Evolutionary conservation across 345 rosid genomes (phyloP).

Genomic region (Acer saccharum): DNA sequence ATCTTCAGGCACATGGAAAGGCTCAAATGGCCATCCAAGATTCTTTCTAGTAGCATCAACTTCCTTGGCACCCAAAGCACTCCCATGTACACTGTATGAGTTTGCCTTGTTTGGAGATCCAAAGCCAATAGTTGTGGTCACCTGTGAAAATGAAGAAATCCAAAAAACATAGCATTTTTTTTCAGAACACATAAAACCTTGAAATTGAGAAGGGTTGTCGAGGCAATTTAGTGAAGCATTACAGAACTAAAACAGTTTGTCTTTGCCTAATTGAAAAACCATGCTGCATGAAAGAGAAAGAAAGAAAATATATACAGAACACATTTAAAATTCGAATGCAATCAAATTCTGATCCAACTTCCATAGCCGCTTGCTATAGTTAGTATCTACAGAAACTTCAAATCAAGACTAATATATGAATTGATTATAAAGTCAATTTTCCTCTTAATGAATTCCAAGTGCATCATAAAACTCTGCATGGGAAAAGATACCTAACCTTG

Average conservation of each 20-base stretch:
- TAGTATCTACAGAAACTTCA: background rate
- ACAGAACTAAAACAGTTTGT: background rate
- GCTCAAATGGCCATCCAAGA: constrained; percentile 93
- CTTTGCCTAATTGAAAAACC: background rate
- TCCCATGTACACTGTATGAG: constrained; percentile 93
- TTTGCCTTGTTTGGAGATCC: constrained; percentile 99
- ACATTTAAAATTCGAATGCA: background rate
- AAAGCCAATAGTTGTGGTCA: constrained; percentile 92
- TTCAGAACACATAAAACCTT: background rate
- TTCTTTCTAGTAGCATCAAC: constrained; percentile 98
- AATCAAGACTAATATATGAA: background rate
- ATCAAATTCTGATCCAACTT: background rate
- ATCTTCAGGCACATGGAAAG: constrained; percentile 95
- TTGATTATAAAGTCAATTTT: background rate
- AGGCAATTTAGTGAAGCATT: background rate
- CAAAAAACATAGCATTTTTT: background rate
- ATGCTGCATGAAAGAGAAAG: background rate
- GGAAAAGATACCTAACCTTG: constrained; percentile 47
- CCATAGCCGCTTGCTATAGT: background rate
- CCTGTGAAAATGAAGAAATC: constrained; percentile 34
- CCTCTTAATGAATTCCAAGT: background rate
- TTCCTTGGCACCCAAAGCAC: constrained; percentile 97
- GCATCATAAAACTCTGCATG: background rate
- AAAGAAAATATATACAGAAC: background rate
- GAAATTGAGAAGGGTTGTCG: background rate